Conservation (phyloP, 2,329 filamentous ascomycete genomes). For the Penicillium concentricum region DNA sequence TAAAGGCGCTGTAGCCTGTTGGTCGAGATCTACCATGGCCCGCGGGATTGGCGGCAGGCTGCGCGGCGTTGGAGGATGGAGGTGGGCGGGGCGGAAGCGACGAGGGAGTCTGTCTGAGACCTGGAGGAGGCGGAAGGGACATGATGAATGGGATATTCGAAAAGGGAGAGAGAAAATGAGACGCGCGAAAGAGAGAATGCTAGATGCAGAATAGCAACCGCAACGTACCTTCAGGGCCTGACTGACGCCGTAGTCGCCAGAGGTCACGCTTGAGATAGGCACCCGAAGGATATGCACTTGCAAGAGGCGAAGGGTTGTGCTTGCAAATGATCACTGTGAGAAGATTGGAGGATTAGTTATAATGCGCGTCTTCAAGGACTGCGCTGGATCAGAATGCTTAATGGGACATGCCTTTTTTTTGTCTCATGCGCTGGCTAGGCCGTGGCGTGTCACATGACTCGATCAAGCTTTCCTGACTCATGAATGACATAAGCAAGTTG, state of each 20-base stretch:
- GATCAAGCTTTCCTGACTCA: constrained; percentile 8
- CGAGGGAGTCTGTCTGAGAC: constrained; percentile 54
- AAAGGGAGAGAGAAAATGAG: constrained; percentile 1
- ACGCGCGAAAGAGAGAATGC: constrained; percentile 26
- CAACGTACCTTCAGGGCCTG: constrained; percentile 46
- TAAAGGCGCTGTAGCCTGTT: constrained; percentile 47
- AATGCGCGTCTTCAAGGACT: neutral
- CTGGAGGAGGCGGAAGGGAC: constrained; percentile 85
- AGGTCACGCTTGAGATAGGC: constrained; percentile 34
- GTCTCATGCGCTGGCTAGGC: neutral
- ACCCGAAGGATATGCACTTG: constrained; percentile 2
- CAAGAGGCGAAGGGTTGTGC: neutral
- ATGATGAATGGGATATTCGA: constrained; percentile 58
- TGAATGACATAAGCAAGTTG: constrained; percentile 1
- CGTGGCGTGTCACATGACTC: constrained; percentile 1
- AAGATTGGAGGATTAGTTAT: neutral
- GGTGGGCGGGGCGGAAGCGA: constrained; percentile 79
- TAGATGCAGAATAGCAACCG: constrained; percentile 33
- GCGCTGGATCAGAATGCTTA: neutral
- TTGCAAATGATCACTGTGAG: neutral
- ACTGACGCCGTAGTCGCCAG: constrained; percentile 36
- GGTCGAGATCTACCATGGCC: constrained; percentile 36
- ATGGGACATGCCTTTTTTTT: neutral
- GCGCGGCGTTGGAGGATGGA: constrained; percentile 46
- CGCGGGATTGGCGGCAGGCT: constrained; percentile 25